Conservation (phyloP, 1,284 basidiomycete genomes). For the Paramarasmius palmivorus region DNA sequence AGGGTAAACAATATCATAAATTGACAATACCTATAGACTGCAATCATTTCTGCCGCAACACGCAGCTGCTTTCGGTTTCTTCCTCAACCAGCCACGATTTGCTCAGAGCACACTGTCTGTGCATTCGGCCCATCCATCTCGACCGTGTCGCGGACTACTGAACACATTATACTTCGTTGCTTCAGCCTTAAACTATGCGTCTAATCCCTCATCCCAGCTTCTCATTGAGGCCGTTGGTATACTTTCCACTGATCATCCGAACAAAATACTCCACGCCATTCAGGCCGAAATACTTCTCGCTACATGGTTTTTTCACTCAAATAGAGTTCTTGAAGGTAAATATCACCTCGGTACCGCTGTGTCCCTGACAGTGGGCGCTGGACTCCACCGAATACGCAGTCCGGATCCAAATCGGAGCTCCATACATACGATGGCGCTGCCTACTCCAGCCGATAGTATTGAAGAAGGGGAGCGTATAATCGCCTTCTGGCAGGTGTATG, state of each 20-base stretch:
- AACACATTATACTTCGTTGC: slow-evolving; percentile 20
- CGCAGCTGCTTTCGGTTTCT: slow-evolving; percentile 8
- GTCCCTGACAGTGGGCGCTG: slow-evolving; percentile 38
- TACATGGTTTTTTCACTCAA: slow-evolving; percentile 53
- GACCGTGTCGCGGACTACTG: slow-evolving; percentile 27
- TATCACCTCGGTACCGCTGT: slow-evolving; percentile 39
- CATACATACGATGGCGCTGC: slow-evolving; percentile 29
- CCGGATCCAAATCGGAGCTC: slow-evolving; percentile 21
- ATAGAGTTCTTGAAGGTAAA: slow-evolving; percentile 45
- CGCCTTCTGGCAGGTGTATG: slow-evolving; percentile 56
- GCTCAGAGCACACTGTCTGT: background rate
- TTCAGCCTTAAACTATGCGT: slow-evolving; percentile 19
- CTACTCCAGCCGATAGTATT: slow-evolving; percentile 32
- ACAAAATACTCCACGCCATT: slow-evolving; percentile 49
- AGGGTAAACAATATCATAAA: background rate
- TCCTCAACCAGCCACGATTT: slow-evolving; percentile 20
- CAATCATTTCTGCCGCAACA: background rate
- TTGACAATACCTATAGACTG: background rate
- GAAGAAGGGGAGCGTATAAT: slow-evolving; percentile 61
- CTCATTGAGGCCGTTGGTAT: slow-evolving; percentile 41
- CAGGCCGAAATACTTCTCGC: slow-evolving; percentile 59
- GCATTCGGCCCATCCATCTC: slow-evolving; percentile 15
- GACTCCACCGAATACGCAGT: slow-evolving; percentile 43
- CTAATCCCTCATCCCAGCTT: slow-evolving; percentile 30
- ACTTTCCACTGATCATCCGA: slow-evolving; percentile 37